Percentiles rank a stretch among this genome's conserved stretches.
These are phyloP conservation scores for Lophiostoma macrostomum DNA, from an alignment of 495 filamentous ascomycete genomes.

Conservation along the genomic window DNA sequence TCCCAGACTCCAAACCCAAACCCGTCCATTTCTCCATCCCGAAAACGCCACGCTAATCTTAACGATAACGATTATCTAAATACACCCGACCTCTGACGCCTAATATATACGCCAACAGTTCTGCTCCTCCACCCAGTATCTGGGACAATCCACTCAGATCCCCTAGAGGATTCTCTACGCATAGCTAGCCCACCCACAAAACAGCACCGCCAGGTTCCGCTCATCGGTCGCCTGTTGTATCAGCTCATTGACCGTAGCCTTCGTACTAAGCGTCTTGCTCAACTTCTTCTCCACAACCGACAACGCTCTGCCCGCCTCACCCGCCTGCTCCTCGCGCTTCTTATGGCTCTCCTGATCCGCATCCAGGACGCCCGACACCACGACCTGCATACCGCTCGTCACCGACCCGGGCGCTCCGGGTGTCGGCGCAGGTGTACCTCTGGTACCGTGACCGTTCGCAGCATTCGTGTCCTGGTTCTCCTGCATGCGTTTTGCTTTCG, in stretches of 20 bases:
- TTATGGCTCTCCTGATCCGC: conserved; percentile 39
- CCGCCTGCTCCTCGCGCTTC: conserved; percentile 62
- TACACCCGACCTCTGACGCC: too few species aligned
- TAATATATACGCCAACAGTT: neutral
- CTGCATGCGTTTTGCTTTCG: conserved; percentile 76
- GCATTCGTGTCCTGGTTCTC: conserved; percentile 57
- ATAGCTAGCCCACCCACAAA: conserved; percentile 57
- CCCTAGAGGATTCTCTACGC: conserved; percentile 14
- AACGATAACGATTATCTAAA: too few species aligned
- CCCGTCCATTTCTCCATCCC: too few species aligned
- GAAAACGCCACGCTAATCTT: too few species aligned
- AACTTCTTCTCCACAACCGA: conserved; percentile 93
- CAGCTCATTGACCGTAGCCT: conserved; percentile 91
- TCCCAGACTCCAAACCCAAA: too few species aligned
- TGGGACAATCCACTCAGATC: too few species aligned
- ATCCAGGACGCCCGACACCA: conserved; percentile 34
- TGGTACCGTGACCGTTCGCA: conserved; percentile 35
- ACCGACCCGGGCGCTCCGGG: too few species aligned
- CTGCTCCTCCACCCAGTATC: neutral
- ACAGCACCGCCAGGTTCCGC: conserved; percentile 86
- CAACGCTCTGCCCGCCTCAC: conserved; percentile 87
- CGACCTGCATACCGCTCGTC: neutral
- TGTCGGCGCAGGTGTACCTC: too few species aligned
- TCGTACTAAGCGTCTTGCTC: conserved; percentile 86
- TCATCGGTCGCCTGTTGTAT: conserved; percentile 95